Evolutionary conservation across 1,139 yeast species (phyloP).

Genomic region (Entelexis sorbosivorans): DNA sequence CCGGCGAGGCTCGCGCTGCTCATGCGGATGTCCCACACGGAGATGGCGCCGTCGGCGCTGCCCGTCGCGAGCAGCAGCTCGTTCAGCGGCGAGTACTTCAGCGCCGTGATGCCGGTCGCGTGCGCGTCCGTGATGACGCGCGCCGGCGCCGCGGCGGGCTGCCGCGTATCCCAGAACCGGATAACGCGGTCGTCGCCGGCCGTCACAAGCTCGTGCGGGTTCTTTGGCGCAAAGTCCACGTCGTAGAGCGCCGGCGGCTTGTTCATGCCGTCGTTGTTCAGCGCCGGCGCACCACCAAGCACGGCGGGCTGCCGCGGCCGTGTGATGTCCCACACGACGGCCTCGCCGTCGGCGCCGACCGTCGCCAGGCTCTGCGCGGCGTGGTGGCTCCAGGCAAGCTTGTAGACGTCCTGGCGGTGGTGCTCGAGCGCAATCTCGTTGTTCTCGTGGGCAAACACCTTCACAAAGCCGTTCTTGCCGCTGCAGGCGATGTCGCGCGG

Average conservation of each 20-base stretch:
- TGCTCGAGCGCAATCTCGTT: conserved; percentile 35
- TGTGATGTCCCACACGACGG: conserved; percentile 55
- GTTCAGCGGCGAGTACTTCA: conserved; percentile 53
- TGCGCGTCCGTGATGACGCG: conserved; percentile 27
- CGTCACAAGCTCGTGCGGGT: conserved; percentile 52
- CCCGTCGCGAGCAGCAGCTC: conserved; percentile 57
- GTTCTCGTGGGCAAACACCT: conserved; percentile 41
- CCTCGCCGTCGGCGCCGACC: conserved; percentile 57
- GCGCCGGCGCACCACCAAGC: conserved; percentile 19
- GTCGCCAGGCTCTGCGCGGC: conserved; percentile 39
- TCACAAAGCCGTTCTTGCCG: conserved; percentile 63
- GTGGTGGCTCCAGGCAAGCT: conserved; percentile 52
- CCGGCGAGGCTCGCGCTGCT: conserved; percentile 22
- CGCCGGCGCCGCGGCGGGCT: conserved; percentile 25
- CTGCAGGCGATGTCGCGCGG: conserved; percentile 62
- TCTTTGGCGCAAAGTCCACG: conserved; percentile 38
- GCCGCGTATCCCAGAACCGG: conserved; percentile 59
- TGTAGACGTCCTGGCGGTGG: conserved; percentile 59
- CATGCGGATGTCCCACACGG: conserved; percentile 61
- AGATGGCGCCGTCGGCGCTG: conserved; percentile 49
- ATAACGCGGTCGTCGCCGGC: conserved; percentile 63
- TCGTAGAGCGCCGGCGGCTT: conserved; percentile 24
- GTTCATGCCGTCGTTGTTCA: conserved; percentile 13
- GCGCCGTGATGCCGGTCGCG: conserved; percentile 47
- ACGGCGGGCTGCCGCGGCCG: conserved; percentile 14